These are phyloP conservation scores for Chlamydomonas sp. DNA, from an alignment of 139 green algal genomes.

Conservation along the genomic window DNA sequence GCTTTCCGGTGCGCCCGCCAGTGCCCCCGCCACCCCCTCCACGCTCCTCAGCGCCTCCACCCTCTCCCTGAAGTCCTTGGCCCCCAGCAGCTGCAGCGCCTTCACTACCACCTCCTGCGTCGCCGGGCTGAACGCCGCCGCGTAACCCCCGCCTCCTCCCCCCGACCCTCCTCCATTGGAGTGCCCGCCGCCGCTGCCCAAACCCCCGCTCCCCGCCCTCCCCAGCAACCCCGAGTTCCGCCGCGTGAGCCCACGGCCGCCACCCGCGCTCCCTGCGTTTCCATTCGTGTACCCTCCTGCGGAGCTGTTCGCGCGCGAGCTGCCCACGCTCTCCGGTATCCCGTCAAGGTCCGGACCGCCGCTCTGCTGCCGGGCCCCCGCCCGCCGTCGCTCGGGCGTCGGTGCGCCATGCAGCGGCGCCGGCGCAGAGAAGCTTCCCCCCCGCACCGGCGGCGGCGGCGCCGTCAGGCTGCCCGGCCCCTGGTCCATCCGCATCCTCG, in stretches of 20 bases:
- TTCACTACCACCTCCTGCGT: conserved; percentile 38
- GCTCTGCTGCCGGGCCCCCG: conserved; percentile 4
- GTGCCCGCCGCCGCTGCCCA: neutral
- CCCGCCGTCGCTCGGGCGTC: conserved; percentile 26
- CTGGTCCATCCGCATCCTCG: neutral
- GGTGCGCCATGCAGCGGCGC: neutral
- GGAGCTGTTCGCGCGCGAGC: conserved; percentile 9
- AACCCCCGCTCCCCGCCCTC: neutral
- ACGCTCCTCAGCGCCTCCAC: conserved; percentile 53
- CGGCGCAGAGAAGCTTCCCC: conserved; percentile 22
- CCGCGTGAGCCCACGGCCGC: too few relatives aligned
- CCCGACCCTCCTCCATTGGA: neutral
- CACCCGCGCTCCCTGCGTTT: neutral
- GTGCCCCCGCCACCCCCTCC: conserved; percentile 33
- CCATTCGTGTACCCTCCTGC: neutral
- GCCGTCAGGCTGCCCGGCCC: conserved; percentile 18
- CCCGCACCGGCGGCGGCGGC: conserved; percentile 27
- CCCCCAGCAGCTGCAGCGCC: conserved; percentile 37
- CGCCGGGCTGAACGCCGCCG: neutral
- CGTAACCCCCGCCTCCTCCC: neutral
- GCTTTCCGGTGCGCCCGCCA: conserved; percentile 38
- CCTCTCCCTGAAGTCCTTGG: conserved; percentile 66
- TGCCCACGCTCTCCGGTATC: conserved; percentile 14
- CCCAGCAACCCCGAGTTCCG: neutral
- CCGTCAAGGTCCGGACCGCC: conserved; percentile 2